A percentile compares a stretch with the other conserved stretches of the same genome.
phyloP scores from a whole-genome alignment of 805 yeast species.

The Candida palmyrensis region DNA sequence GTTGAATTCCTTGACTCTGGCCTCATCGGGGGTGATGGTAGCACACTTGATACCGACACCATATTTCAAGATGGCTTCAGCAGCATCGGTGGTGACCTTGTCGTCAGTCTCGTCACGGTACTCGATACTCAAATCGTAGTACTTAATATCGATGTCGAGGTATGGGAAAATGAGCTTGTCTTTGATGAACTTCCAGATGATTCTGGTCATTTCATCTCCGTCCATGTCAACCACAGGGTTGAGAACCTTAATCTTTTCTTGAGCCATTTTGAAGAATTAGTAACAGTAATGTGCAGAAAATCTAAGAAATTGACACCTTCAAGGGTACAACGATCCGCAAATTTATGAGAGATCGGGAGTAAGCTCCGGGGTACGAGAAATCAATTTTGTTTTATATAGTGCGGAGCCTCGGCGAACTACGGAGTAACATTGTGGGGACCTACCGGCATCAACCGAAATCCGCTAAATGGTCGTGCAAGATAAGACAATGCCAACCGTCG shows the following conservation, averaged over 20 bases:
- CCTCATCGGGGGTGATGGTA: slow-evolving; percentile 97
- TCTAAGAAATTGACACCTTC: too few relatives aligned
- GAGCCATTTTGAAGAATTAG: slow-evolving; percentile 5
- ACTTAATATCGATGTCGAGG: slow-evolving; percentile 81
- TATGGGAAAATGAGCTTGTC: slow-evolving; percentile 82
- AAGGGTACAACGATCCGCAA: too few relatives aligned
- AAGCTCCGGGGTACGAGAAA: too few relatives aligned
- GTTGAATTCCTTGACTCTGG: slow-evolving; percentile 84
- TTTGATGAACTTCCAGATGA: slow-evolving; percentile 89
- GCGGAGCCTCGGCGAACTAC: too few relatives aligned
- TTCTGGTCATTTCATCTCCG: slow-evolving; percentile 96
- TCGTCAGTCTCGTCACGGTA: slow-evolving; percentile 86
- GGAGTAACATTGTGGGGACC: too few relatives aligned
- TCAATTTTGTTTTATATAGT: too few relatives aligned
- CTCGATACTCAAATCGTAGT: slow-evolving; percentile 86
- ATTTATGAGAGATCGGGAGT: too few relatives aligned
- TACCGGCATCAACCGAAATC: too few relatives aligned
- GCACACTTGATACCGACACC: slow-evolving; percentile 97
- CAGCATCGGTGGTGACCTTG: slow-evolving; percentile 83
- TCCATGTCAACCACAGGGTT: slow-evolving; percentile 95
- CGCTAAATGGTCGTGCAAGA: too few relatives aligned
- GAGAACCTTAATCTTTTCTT: slow-evolving; percentile 64
- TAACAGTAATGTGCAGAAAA: too few relatives aligned
- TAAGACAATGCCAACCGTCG: too few relatives aligned
- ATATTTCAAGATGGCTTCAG: slow-evolving; percentile 80